These are phyloP conservation scores for Psilocybe cubensis DNA, from an alignment of 768 basidiomycete species.

Conservation along the genomic window DNA sequence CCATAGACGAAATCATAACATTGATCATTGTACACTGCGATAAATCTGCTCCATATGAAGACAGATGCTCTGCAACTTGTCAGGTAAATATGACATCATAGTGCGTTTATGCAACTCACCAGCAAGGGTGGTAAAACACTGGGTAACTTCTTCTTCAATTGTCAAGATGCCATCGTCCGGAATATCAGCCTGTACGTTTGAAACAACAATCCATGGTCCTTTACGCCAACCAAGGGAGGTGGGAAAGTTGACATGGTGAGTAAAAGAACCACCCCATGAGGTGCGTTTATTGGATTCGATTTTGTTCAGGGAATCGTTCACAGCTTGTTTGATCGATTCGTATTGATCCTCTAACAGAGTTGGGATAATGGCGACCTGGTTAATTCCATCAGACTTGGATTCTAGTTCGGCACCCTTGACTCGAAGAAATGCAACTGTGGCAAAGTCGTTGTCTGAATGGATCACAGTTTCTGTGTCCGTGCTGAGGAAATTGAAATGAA, in stretches of 20 bases:
- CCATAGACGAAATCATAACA: conserved; percentile 81
- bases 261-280: too few species aligned
- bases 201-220: conserved; percentile 73
- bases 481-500: conserved; percentile 35
- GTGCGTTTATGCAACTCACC: conserved; percentile 43
- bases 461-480: conserved; percentile 71
- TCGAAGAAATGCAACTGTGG: conserved; percentile 89
- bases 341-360: conserved; percentile 54
- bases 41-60: conserved; percentile 48
- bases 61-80: conserved; percentile 54
- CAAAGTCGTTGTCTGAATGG: conserved; percentile 81
- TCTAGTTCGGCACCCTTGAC: conserved; percentile 71
- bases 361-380: conserved; percentile 41
- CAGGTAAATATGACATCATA: background rate
- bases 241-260: conserved; percentile 5
- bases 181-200: conserved; percentile 50
- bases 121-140: conserved; percentile 68
- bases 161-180: conserved; percentile 30
- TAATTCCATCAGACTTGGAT: conserved; percentile 45
- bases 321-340: conserved; percentile 25
- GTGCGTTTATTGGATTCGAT: background rate
- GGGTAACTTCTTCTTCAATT: conserved; percentile 71
- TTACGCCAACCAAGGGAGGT: conserved; percentile 28
- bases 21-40: conserved; percentile 77
- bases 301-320: conserved; percentile 10